Conservation (phyloP, 306 rosid species). For the Glycyrrhiza uralensis region DNA sequence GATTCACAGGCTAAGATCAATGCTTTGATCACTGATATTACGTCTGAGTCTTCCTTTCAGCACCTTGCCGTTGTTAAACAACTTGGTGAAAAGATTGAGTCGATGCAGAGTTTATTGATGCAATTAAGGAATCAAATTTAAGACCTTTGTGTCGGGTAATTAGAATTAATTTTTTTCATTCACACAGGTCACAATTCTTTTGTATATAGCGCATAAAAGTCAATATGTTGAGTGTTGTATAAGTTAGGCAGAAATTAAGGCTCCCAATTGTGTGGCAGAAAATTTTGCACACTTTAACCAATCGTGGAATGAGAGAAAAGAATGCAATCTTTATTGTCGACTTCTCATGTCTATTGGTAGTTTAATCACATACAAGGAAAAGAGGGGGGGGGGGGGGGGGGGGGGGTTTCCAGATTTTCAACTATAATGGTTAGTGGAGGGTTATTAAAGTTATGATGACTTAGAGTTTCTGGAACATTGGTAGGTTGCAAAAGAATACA, state of each 20-base stretch:
- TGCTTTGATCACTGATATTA: constrained; percentile 42
- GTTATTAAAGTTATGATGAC: no score
- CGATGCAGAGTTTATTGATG: constrained; percentile 58
- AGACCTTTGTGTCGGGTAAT: neutral
- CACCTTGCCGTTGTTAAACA: constrained; percentile 45
- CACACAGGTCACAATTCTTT: constrained; percentile 43
- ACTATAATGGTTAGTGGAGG: no score
- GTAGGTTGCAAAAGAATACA: neutral
- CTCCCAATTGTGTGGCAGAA: neutral
- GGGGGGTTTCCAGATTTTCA: neutral
- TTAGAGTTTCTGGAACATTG: no score
- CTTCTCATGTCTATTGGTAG: neutral
- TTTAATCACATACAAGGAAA: neutral
- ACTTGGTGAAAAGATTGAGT: constrained; percentile 58
- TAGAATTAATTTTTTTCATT: constrained; percentile 32
- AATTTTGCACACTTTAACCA: constrained; percentile 33
- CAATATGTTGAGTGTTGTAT: constrained; percentile 33
- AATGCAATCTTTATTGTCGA: neutral
- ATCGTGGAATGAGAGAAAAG: neutral
- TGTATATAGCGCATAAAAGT: constrained; percentile 45
- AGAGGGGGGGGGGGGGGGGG: no score
- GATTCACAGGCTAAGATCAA: constrained; percentile 66
- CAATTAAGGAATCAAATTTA: constrained; percentile 56
- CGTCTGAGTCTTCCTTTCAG: constrained; percentile 45
- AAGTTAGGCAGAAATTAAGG: constrained; percentile 27